Conservation (phyloP, 257 asterid genomes). For the Nicotiana tomentosiformis region DNA sequence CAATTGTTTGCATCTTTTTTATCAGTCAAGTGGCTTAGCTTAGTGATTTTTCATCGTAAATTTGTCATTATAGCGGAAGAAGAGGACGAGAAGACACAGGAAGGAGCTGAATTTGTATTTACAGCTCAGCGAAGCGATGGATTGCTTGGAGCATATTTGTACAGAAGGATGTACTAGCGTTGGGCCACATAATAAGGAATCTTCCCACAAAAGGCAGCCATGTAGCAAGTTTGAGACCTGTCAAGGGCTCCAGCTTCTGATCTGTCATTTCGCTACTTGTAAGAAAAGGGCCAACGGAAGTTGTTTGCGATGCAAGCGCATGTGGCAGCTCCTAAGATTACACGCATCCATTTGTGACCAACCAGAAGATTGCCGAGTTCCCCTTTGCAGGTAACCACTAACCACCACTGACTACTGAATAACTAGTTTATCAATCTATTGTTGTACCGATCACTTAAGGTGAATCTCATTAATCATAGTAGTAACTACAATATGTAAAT, state of each 20-base stretch:
- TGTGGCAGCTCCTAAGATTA: slow-evolving; percentile 85
- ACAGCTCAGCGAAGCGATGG: slow-evolving; percentile 89
- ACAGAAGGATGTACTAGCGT: slow-evolving; percentile 82
- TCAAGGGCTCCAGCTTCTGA: slow-evolving; percentile 73
- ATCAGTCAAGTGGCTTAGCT: not conserved
- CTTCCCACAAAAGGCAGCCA: slow-evolving; percentile 46
- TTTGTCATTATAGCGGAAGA: slow-evolving; percentile 46
- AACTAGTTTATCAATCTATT: not conserved
- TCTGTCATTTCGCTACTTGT: slow-evolving; percentile 72
- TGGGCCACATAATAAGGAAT: slow-evolving; percentile 62
- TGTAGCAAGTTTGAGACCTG: slow-evolving; percentile 77
- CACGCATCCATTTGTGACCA: slow-evolving; percentile 81
- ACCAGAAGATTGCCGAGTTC: slow-evolving; percentile 73
- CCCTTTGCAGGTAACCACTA: slow-evolving; percentile 71
- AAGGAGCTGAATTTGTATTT: slow-evolving; percentile 54
- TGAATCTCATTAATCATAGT: not conserved
- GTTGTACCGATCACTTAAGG: not conserved
- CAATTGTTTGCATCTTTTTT: not conserved
- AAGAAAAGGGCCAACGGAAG: slow-evolving; percentile 72
- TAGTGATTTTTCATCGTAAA: not conserved
- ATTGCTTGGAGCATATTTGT: slow-evolving; percentile 79
- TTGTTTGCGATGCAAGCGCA: slow-evolving; percentile 62
- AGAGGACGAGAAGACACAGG: slow-evolving; percentile 50
- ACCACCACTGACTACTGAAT: not conserved
- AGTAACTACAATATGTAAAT: not conserved